phyloP scores from a whole-genome alignment of 352 stramenopile species.

The Phytophthora hibernalis region DNA sequence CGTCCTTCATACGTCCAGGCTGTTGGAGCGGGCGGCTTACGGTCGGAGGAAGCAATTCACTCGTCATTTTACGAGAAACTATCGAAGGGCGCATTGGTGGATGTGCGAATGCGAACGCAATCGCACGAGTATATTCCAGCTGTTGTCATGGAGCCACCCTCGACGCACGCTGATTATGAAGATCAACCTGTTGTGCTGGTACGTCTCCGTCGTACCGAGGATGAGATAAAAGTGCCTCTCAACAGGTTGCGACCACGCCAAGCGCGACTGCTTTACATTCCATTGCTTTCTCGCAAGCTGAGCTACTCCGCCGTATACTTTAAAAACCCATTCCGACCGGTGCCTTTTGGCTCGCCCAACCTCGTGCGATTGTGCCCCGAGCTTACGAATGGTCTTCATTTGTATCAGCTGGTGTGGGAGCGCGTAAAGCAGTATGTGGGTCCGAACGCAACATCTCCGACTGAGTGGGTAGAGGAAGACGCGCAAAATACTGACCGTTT shows the following conservation, averaged over 20 bases:
- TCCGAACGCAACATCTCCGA: constrained; percentile 42
- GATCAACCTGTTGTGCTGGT: constrained; percentile 64
- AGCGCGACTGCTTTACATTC: constrained; percentile 80
- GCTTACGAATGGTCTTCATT: constrained; percentile 74
- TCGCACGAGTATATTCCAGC: constrained; percentile 78
- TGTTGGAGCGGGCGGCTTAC: constrained; percentile 29
- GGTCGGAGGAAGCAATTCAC: constrained; percentile 53
- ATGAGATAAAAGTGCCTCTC: constrained; percentile 77
- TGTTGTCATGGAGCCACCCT: constrained; percentile 58
- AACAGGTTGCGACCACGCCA: constrained; percentile 73
- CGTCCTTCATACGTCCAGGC: constrained; percentile 75
- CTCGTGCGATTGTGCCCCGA: constrained; percentile 89
- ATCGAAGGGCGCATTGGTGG: constrained; percentile 67
- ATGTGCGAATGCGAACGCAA: constrained; percentile 73
- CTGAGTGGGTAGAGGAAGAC: constrained; percentile 45
- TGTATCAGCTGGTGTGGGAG: constrained; percentile 87
- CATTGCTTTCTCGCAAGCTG: constrained; percentile 84
- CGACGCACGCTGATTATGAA: constrained; percentile 44
- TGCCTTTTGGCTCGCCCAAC: constrained; percentile 87
- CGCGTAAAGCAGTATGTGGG: constrained; percentile 84
- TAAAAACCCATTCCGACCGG: constrained; percentile 89
- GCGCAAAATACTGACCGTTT: constrained; percentile 39
- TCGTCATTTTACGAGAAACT: constrained; percentile 67
- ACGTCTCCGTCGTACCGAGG: constrained; percentile 68
- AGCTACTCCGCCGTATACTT: constrained; percentile 91